Conservation (phyloP, 192 early-diverging fungal genomes). For the Coemansia sp. region DNA sequence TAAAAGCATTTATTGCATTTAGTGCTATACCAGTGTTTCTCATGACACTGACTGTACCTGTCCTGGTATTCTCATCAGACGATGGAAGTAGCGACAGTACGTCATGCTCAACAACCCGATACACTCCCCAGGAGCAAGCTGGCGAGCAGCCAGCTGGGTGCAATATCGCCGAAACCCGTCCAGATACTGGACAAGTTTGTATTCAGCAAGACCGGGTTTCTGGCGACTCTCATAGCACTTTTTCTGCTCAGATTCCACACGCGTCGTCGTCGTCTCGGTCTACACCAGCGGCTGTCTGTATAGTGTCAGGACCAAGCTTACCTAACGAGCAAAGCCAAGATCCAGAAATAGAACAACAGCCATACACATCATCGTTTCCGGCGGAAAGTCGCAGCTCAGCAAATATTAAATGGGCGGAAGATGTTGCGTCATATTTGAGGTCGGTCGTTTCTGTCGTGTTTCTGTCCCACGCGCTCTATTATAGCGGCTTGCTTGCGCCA, state of each 20-base stretch:
- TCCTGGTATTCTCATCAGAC: slow-evolving; percentile 13
- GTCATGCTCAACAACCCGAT: neutral
- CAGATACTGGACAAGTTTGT: neutral
- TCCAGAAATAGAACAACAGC: neutral
- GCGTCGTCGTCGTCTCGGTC: too few relatives aligned
- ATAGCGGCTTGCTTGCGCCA: slow-evolving; percentile 3
- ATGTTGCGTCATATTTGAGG: slow-evolving; percentile 20
- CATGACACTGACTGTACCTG: slow-evolving; percentile 48
- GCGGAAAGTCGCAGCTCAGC: neutral
- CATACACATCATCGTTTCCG: neutral
- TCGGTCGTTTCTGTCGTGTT: slow-evolving; percentile 25
- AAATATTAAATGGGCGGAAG: slow-evolving; percentile 24
- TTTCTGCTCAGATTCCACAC: neutral
- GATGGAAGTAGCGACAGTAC: neutral
- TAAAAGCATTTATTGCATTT: slow-evolving; percentile 41
- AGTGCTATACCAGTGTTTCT: slow-evolving; percentile 48
- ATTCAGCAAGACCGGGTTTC: neutral
- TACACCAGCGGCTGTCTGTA: neutral
- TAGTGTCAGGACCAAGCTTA: neutral
- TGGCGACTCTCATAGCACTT: neutral
- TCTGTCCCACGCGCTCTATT: slow-evolving; percentile 16
- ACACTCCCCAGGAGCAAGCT: neutral
- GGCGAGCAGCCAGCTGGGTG: neutral
- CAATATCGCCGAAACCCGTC: neutral
- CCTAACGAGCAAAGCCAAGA: neutral